Percentiles rank a stretch among this genome's conserved stretches.
These are phyloP conservation scores for Colletotrichum viniferum DNA, from an alignment of 2,329 filamentous ascomycete genomes.

Conservation along the genomic window DNA sequence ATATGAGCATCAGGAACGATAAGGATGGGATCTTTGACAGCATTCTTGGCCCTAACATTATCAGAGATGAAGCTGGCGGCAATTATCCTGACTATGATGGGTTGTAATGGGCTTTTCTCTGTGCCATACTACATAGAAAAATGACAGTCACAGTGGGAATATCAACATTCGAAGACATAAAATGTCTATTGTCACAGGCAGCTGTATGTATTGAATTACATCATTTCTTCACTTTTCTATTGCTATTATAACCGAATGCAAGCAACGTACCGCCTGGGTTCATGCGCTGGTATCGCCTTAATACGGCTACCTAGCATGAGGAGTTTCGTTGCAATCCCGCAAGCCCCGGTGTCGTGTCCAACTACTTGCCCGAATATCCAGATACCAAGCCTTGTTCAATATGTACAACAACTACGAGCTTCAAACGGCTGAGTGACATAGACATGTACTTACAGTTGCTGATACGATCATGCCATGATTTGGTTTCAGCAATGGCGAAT, in stretches of 20 bases:
- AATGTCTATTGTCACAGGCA: rapidly evolving
- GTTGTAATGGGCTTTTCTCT: background rate
- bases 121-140: rapidly evolving
- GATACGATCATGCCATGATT: rapidly evolving
- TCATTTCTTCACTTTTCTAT: rapidly evolving
- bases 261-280: rapidly evolving
- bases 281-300: rapidly evolving
- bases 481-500: rapidly evolving
- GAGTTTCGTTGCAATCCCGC: background rate
- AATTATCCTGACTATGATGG: background rate
- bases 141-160: rapidly evolving
- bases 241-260: background rate
- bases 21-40: background rate
- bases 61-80: background rate
- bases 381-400: background rate
- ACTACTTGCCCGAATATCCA: rapidly evolving
- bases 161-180: rapidly evolving
- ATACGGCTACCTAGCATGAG: background rate
- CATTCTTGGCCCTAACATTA: background rate
- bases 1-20: background rate
- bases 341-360: rapidly evolving
- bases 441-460: no score
- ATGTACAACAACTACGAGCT: no score
- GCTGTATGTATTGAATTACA: background rate
- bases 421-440: no score